Percentiles rank a stretch among this genome's conserved stretches.
Conservation (phyloP, 768 basidiomycete genomes). For the Royoungia palumana region DNA sequence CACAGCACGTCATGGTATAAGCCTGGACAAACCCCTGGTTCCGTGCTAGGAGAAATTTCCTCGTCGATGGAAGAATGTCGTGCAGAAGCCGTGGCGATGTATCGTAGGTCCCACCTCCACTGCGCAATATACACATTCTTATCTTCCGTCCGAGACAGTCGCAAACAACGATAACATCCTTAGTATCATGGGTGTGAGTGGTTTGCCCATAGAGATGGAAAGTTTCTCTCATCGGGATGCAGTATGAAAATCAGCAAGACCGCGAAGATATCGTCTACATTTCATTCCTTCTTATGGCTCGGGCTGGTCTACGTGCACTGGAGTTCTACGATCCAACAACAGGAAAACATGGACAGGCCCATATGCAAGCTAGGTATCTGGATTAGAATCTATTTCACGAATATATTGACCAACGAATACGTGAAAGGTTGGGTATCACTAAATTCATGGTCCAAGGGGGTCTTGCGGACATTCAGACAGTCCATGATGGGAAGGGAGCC, state of each 20-base stretch:
- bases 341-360: constrained; percentile 83
- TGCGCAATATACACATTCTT: neutral
- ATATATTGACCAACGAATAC: neutral
- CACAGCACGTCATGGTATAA: constrained; percentile 81
- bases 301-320: constrained; percentile 72
- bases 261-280: constrained; percentile 78
- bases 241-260: constrained; percentile 69
- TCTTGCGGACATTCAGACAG: constrained; percentile 66
- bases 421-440: constrained; percentile 70
- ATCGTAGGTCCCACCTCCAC: constrained; percentile 45
- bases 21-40: constrained; percentile 78
- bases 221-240: neutral
- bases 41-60: constrained; percentile 82
- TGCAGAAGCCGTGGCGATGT: constrained; percentile 85
- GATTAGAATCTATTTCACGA: neutral
- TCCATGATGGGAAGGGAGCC: constrained; percentile 52
- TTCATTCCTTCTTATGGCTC: constrained; percentile 84
- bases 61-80: constrained; percentile 92
- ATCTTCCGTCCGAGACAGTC: constrained; percentile 38
- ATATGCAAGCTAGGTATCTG: constrained; percentile 83
- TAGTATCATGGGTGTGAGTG: constrained; percentile 70
- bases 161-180: constrained; percentile 74
- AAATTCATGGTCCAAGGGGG: constrained; percentile 72
- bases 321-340: constrained; percentile 82
- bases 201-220: neutral